A percentile compares a stretch with the other conserved stretches of the same genome.
These are phyloP conservation scores for Abelmoschus esculentus DNA, from an alignment of 345 rosid genomes.

Conservation along the genomic window DNA sequence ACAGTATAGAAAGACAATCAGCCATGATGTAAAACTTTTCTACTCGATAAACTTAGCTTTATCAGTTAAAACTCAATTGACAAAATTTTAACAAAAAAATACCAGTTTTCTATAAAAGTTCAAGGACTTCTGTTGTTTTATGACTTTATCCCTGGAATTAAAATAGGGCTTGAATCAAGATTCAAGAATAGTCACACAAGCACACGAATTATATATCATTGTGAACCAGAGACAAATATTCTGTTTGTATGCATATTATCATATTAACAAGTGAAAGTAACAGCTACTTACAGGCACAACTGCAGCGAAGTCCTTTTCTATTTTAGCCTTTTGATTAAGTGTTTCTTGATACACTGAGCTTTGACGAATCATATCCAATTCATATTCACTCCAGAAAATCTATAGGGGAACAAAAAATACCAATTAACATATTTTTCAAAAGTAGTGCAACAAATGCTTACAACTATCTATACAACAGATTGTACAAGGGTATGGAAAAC, in stretches of 20 bases:
- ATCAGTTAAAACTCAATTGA: neutral
- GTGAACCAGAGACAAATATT: neutral
- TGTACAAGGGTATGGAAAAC: neutral
- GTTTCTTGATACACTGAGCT: conserved; percentile 71
- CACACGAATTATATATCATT: neutral
- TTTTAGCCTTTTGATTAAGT: conserved; percentile 39
- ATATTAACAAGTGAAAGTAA: conserved; percentile 5
- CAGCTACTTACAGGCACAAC: conserved; percentile 36
- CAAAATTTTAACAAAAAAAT: neutral
- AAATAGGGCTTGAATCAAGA: neutral
- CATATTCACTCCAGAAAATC: conserved; percentile 72
- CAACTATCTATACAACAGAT: neutral
- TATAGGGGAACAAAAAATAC: conserved; percentile 17
- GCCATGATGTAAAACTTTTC: neutral
- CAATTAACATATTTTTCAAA: neutral
- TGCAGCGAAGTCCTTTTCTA: conserved; percentile 44
- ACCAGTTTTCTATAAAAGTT: neutral
- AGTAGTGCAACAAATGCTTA: neutral
- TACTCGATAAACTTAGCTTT: neutral
- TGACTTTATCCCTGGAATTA: neutral
- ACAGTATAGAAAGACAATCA: neutral
- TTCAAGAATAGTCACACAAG: neutral
- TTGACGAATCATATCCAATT: conserved; percentile 55
- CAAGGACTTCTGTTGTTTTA: neutral
- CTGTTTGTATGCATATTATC: neutral